Conservation (phyloP, 1,284 basidiomycete species). For the Rhizoctonia solani region DNA sequence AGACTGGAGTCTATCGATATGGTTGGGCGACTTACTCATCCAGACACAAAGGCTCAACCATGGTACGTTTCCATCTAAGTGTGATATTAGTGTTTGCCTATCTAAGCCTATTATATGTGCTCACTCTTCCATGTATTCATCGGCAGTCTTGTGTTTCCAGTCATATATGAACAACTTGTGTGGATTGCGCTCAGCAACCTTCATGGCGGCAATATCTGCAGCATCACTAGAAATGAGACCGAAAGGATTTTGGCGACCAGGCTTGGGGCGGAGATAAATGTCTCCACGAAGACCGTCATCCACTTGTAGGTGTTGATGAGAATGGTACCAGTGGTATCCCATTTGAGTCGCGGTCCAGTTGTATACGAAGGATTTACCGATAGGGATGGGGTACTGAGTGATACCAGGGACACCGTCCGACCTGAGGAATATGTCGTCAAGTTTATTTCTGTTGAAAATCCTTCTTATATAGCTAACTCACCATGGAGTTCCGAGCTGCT, state of each 20-base stretch:
- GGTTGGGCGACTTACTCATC: slow-evolving; percentile 26
- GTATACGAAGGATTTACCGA: slow-evolving; percentile 5
- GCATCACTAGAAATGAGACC: slow-evolving; percentile 13
- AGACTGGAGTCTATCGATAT: too few species aligned
- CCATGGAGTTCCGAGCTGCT: slow-evolving; percentile 30
- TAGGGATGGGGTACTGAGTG: slow-evolving; percentile 25
- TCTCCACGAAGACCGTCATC: slow-evolving; percentile 31
- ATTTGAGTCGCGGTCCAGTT: slow-evolving; percentile 13
- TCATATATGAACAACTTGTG: slow-evolving; percentile 24
- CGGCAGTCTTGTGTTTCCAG: slow-evolving; percentile 34
- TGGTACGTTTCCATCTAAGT: slow-evolving; percentile 25
- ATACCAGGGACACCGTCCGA: slow-evolving; percentile 33
- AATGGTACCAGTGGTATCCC: slow-evolving; percentile 31
- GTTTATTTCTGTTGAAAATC: not conserved
- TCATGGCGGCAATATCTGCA: slow-evolving; percentile 30
- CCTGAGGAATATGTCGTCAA: not conserved
- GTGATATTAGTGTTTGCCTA: not conserved
- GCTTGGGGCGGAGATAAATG: slow-evolving; percentile 30
- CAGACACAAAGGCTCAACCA: slow-evolving; percentile 30
- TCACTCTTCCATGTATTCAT: slow-evolving; percentile 20
- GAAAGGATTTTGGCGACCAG: slow-evolving; percentile 11
- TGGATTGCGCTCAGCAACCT: slow-evolving; percentile 32
- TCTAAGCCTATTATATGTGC: not conserved
- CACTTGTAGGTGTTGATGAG: slow-evolving; percentile 28
- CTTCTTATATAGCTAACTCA: not conserved